Evolutionary conservation across 2,329 filamentous ascomycete species (phyloP).

Genomic region (Trichoderma sp.): DNA sequence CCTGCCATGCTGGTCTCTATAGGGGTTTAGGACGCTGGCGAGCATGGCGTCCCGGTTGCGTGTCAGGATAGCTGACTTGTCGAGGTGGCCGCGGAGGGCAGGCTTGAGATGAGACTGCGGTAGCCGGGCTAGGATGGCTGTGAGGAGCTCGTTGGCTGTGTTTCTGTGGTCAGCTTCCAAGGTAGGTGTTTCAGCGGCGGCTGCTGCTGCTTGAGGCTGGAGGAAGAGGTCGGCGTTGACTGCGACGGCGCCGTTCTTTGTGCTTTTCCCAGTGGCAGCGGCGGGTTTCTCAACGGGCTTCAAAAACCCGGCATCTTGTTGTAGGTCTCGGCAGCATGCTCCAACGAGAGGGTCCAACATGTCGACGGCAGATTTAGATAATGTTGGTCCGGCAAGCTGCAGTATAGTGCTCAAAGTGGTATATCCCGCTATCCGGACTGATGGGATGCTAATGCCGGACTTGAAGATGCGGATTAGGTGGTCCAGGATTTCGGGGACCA

Average conservation of each 20-base stretch:
- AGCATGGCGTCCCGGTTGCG: conserved; percentile 70
- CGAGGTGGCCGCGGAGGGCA: conserved; percentile 69
- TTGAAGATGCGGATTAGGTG: conserved; percentile 70
- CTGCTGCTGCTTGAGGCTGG: conserved; percentile 34
- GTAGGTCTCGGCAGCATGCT: conserved; percentile 70
- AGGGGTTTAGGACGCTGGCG: conserved; percentile 77
- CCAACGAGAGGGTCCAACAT: conserved; percentile 61
- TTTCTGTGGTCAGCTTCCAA: conserved; percentile 46
- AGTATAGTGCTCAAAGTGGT: conserved; percentile 56
- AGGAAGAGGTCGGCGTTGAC: conserved; percentile 74
- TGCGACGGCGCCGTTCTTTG: conserved; percentile 43
- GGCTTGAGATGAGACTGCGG: conserved; percentile 66
- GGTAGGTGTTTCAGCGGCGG: conserved; percentile 31
- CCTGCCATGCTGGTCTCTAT: conserved; percentile 59
- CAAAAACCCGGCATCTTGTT: conserved; percentile 52
- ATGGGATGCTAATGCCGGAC: conserved; percentile 48
- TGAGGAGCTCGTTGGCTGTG: conserved; percentile 61
- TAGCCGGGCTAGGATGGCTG: conserved; percentile 58
- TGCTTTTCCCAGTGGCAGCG: conserved; percentile 28
- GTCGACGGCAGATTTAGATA: conserved; percentile 63
- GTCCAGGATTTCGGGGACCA: conserved; percentile 64
- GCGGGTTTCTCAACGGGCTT: conserved; percentile 35
- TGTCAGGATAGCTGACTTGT: conserved; percentile 74
- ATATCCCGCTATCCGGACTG: conserved; percentile 62
- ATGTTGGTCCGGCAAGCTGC: conserved; percentile 58